Evolutionary conservation across 2,329 filamentous ascomycete species (phyloP).

Genomic region (Trichoderma breve): DNA sequence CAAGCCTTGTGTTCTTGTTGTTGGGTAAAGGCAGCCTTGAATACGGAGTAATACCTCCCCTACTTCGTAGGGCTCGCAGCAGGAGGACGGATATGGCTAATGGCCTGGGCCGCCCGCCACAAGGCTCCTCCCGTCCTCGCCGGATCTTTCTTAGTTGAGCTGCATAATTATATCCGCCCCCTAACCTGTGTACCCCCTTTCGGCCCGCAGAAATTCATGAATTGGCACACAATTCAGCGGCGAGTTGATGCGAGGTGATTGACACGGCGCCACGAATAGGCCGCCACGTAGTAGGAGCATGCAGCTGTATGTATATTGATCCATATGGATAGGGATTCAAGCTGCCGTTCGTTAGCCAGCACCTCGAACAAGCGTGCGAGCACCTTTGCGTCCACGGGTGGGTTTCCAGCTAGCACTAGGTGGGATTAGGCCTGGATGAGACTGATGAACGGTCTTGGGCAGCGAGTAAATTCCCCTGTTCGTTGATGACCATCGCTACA

Average conservation of each 20-base stretch:
- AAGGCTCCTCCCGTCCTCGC: constrained; percentile 38
- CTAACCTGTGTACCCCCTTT: neutral
- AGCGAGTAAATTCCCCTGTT: neutral
- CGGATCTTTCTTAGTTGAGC: constrained; percentile 23
- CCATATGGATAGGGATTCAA: neutral
- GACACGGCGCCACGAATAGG: constrained; percentile 7
- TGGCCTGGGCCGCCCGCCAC: constrained; percentile 27
- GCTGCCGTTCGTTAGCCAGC: neutral
- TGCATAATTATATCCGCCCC: constrained; percentile 19
- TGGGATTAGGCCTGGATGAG: constrained; percentile 16
- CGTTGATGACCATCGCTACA: neutral
- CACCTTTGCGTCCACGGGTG: constrained; percentile 17
- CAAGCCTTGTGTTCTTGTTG: neutral
- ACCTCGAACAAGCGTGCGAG: neutral
- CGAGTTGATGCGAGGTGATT: constrained; percentile 7
- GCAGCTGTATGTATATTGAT: neutral
- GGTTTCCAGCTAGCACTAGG: constrained; percentile 12
- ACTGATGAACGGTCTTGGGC: constrained; percentile 2
- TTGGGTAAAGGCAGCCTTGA: neutral
- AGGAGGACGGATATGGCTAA: constrained; percentile 5
- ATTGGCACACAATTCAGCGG: constrained; percentile 3
- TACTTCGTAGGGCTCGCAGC: constrained; percentile 11
- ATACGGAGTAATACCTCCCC: neutral
- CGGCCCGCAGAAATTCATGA: constrained; percentile 12
- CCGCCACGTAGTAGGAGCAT: constrained; percentile 17